Evolutionary conservation across 2,329 filamentous ascomycete genomes (phyloP).

Genomic region (Penicillium sclerotigenum): DNA sequence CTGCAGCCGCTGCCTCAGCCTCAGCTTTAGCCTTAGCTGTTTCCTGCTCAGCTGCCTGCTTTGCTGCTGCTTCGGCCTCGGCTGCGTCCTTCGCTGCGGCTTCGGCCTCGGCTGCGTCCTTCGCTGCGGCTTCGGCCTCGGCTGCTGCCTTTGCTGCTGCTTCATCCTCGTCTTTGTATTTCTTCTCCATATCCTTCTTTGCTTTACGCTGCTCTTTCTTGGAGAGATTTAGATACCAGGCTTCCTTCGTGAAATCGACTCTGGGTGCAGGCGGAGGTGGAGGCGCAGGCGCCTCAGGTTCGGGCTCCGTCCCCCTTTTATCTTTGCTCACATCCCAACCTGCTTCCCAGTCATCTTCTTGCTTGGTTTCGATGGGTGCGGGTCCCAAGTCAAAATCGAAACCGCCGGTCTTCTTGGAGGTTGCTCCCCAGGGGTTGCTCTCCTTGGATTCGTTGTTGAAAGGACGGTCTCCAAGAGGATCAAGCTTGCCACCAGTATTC

Average conservation of each 20-base stretch:
- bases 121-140: conserved; percentile 3
- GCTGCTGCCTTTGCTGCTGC: conserved; percentile 1
- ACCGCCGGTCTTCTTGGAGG: conserved; percentile 33
- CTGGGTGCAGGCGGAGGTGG: conserved; percentile 21
- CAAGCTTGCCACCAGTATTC: conserved; percentile 42
- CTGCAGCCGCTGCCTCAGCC: conserved; percentile 9
- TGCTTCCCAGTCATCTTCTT: conserved; percentile 25
- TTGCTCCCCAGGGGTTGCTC: conserved; percentile 43
- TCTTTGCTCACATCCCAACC: conserved; percentile 28
- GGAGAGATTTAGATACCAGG: conserved; percentile 30
- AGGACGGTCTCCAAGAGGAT: conserved; percentile 34
- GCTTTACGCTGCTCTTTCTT: conserved; percentile 33
- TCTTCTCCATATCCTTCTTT: conserved; percentile 31
- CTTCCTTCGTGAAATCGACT: conserved; percentile 27
- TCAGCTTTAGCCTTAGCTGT: conserved; percentile 12
- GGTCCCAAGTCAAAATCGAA: conserved; percentile 47
- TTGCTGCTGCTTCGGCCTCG: conserved; percentile 1
- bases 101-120: conserved; percentile 12
- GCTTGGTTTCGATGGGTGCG: conserved; percentile 39
- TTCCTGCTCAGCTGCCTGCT: background rate
- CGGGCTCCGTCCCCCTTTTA: conserved; percentile 29
- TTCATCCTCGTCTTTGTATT: conserved; percentile 21
- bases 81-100: background rate
- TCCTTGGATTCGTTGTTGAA: conserved; percentile 32
- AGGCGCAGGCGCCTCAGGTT: conserved; percentile 12